These are phyloP conservation scores for Mediolabrus comicus DNA, from an alignment of 108 stramenopile species.

Conservation along the genomic window DNA sequence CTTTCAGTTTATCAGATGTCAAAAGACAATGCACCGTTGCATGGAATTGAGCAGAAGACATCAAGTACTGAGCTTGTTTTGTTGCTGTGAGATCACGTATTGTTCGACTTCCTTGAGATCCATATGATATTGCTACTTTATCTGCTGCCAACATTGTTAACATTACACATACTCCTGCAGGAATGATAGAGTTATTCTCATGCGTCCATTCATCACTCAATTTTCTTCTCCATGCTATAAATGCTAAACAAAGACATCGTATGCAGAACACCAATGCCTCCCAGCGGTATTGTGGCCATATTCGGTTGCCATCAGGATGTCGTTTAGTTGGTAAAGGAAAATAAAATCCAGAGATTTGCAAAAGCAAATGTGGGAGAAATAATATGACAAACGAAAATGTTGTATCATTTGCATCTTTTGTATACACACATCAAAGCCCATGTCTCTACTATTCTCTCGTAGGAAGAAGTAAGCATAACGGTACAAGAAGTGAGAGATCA, in stretches of 20 bases:
- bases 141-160: constrained; percentile 12
- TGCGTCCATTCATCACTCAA: background rate
- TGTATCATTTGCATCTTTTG: background rate
- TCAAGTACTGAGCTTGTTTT: constrained; percentile 1
- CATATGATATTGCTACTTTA: constrained; percentile 1
- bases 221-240: constrained; percentile 16
- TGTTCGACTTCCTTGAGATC: constrained; percentile 4
- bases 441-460: background rate
- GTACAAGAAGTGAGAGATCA: constrained; percentile 12
- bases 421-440: constrained; percentile 1
- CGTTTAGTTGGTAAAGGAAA: constrained; percentile 13
- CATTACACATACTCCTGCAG: constrained; percentile 7
- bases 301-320: constrained; percentile 28
- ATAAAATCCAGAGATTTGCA: constrained; percentile 14
- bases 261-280: constrained; percentile 16
- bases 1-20: constrained; percentile 13
- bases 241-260: constrained; percentile 1
- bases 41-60: constrained; percentile 31
- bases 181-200: background rate
- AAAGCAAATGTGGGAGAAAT: constrained; percentile 20
- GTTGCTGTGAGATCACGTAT: constrained; percentile 18
- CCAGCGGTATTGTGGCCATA: constrained; percentile 28
- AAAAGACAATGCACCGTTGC: constrained; percentile 22
- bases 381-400: background rate
- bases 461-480: constrained; percentile 8